phyloP scores from a whole-genome alignment of 176 grass and related monocot genomes.

The Eremochloa ophiuroides region DNA sequence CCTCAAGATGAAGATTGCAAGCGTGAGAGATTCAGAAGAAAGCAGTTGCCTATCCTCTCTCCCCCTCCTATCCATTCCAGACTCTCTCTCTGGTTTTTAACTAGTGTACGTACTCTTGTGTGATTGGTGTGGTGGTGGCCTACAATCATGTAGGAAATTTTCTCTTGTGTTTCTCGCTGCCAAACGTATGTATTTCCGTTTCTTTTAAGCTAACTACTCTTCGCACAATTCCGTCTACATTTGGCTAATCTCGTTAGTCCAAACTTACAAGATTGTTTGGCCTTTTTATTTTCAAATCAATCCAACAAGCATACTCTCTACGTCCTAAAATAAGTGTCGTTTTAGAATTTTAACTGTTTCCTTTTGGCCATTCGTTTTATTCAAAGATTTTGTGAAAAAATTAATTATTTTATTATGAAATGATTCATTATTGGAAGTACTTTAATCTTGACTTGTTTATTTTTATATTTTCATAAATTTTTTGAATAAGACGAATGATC shows the following conservation, averaged over 20 bases:
- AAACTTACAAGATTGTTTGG: not conserved
- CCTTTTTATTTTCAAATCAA: not conserved
- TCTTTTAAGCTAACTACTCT: not conserved
- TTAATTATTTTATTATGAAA: no score
- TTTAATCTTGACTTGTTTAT: no score
- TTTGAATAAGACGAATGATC: no score
- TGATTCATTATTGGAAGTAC: no score
- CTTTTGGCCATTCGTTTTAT: no score
- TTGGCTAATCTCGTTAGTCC: not conserved
- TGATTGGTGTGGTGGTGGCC: conserved; percentile 12
- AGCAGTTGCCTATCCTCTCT: not conserved
- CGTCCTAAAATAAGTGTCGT: no score
- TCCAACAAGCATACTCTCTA: not conserved
- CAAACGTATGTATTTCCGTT: not conserved
- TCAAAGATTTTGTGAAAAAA: no score
- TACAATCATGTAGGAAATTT: not conserved
- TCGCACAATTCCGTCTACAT: not conserved
- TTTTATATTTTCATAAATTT: no score
- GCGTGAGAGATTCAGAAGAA: conserved; percentile 5
- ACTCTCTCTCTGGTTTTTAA: not conserved
- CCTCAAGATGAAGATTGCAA: not conserved
- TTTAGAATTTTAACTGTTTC: no score
- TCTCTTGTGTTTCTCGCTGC: not conserved
- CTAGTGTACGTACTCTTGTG: not conserved
- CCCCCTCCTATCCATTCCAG: not conserved